Evolutionary conservation across 192 early-diverging fungal genomes (phyloP).

Genomic region (Diversispora epigaea): DNA sequence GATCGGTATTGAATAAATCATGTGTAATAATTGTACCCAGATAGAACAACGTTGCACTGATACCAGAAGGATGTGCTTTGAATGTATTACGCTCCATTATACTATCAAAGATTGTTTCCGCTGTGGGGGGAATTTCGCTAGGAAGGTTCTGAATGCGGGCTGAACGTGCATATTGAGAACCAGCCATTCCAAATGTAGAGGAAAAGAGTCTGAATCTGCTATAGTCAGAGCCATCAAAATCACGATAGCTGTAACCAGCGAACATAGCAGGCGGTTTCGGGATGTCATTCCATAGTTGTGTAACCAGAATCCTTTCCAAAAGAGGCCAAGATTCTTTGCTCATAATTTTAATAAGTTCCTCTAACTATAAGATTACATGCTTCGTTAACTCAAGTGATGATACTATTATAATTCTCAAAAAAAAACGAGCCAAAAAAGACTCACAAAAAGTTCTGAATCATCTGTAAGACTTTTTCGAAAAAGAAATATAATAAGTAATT

Average conservation of each 20-base stretch:
- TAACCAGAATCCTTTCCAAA: background rate
- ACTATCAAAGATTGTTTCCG: background rate
- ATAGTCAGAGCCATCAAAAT: background rate
- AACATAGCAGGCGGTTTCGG: background rate
- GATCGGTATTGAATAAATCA: slow-evolving; percentile 45
- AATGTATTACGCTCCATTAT: background rate
- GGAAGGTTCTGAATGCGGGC: background rate
- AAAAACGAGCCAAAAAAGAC: no score
- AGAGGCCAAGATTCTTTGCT: background rate
- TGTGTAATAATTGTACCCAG: slow-evolving; percentile 49
- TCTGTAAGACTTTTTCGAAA: no score
- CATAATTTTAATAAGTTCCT: no score
- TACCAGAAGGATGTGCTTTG: slow-evolving; percentile 33
- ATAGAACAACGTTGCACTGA: slow-evolving; percentile 45
- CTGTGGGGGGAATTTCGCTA: background rate
- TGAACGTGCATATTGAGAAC: background rate
- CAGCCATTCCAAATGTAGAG: background rate
- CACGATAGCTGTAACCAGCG: background rate
- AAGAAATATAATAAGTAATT: no score
- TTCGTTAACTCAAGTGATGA: no score
- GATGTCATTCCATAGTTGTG: background rate
- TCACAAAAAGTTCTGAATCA: no score
- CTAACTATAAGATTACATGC: no score
- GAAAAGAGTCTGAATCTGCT: background rate
- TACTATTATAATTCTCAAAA: no score